Percentiles rank a stretch among this genome's conserved stretches.
These are phyloP conservation scores for Hypoxylon subgilvum DNA, from an alignment of 495 filamentous ascomycete genomes.

Conservation along the genomic window DNA sequence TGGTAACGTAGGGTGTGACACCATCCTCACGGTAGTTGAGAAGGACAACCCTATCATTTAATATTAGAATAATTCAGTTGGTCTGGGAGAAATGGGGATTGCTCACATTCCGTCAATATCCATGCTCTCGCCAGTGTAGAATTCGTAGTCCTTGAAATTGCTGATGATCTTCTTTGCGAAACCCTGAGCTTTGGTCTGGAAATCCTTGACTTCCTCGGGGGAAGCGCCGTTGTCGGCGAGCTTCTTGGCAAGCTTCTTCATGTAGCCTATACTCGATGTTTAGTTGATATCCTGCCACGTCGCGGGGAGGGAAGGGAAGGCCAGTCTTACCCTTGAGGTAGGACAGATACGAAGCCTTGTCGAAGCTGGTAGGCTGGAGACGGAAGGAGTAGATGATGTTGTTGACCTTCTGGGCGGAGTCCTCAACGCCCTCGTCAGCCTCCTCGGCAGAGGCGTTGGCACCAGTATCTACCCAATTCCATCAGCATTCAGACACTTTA, in stretches of 20 bases:
- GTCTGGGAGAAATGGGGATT: slow-evolving; percentile 1
- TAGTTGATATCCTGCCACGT: neutral
- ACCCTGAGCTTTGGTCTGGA: slow-evolving; percentile 72
- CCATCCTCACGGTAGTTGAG: slow-evolving; percentile 98
- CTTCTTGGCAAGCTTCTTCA: slow-evolving; percentile 79
- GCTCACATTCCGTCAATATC: slow-evolving; percentile 84
- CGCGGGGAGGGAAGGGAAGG: no score
- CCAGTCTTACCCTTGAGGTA: slow-evolving; percentile 77
- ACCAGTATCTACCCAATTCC: slow-evolving; percentile 70
- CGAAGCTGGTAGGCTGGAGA: slow-evolving; percentile 73
- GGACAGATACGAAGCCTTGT: slow-evolving; percentile 80
- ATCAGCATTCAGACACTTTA: neutral
- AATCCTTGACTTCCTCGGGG: slow-evolving; percentile 70
- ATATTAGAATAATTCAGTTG: slow-evolving; percentile 8
- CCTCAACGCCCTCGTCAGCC: slow-evolving; percentile 73
- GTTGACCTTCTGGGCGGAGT: slow-evolving; percentile 77
- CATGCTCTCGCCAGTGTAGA: slow-evolving; percentile 90
- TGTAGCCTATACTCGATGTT: slow-evolving; percentile 66
- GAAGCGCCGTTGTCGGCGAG: slow-evolving; percentile 67
- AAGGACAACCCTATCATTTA: slow-evolving; percentile 74
- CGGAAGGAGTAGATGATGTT: slow-evolving; percentile 94
- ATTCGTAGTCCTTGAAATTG: slow-evolving; percentile 94
- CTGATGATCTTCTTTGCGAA: slow-evolving; percentile 78
- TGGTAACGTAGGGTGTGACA: slow-evolving; percentile 80
- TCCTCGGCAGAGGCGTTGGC: slow-evolving; percentile 97